phyloP scores from a whole-genome alignment of 2,329 filamentous ascomycete genomes.

The Dactylonectria macrodidyma region DNA sequence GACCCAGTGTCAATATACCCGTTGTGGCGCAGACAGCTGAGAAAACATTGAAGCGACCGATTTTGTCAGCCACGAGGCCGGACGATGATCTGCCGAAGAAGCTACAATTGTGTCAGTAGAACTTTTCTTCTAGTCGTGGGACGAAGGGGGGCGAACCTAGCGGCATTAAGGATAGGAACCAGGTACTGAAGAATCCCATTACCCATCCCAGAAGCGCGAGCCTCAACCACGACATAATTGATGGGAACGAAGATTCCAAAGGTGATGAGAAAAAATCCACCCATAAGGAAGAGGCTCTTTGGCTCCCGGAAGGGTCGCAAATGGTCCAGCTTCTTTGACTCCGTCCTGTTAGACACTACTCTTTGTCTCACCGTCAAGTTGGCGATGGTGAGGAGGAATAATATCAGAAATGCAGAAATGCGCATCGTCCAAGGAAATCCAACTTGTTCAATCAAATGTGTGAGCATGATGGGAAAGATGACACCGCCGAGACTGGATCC shows the following conservation, averaged over 20 bases:
- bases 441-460: constrained; percentile 50
- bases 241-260: constrained; percentile 56
- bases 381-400: constrained; percentile 50
- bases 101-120: constrained; percentile 21
- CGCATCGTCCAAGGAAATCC: constrained; percentile 60
- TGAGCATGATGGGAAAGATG: constrained; percentile 59
- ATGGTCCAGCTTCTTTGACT: constrained; percentile 49
- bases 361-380: constrained; percentile 49
- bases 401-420: constrained; percentile 55
- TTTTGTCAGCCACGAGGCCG: constrained; percentile 52
- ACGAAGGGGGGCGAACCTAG: constrained; percentile 18
- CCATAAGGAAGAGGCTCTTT: constrained; percentile 48
- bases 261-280: constrained; percentile 52
- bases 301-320: constrained; percentile 51
- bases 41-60: constrained; percentile 59
- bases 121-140: not conserved
- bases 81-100: constrained; percentile 56
- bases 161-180: constrained; percentile 57
- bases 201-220: constrained; percentile 48
- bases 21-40: constrained; percentile 63
- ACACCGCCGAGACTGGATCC: constrained; percentile 58
- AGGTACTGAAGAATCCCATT: constrained; percentile 52
- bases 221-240: constrained; percentile 54
- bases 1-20: constrained; percentile 53
- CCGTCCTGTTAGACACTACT: constrained; percentile 42